Evolutionary conservation across 139 green algal species (phyloP), one percentile per base, ranked within the genome.

Genomic region (Bryopsis sp.): DNA sequence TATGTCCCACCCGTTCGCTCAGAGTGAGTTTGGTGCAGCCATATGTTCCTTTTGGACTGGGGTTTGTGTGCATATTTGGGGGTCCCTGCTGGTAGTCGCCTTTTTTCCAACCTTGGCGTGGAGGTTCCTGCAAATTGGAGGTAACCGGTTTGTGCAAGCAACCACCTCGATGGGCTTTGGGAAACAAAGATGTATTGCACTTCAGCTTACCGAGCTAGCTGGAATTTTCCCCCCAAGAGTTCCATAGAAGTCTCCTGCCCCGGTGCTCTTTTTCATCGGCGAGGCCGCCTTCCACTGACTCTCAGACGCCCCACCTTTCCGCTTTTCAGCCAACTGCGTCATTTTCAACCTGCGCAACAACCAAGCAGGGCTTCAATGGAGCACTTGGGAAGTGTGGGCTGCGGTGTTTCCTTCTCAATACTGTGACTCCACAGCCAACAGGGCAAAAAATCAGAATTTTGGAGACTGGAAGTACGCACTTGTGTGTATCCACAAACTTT

Each of bases 251-350:
- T 39, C 70, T 31, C 66, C 79, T 29, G 75, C 70, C 11, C 61
- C 69, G 8, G 75, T 71, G 19, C 58, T 78, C 46, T 76, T 37
- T 39, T 88, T 88, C 81, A 88, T 86, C 15, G 79, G 79, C 22
- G 64, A 80, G 1, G 71, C 70, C 5, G 47, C 34, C n/a, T 26
- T 68, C 39, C 84, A 89, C 26, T 81, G 69, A 48, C 60, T 71
- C 2, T 84, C 66, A 32, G 39, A 68, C 15, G 82, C 64, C n/a
- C 81, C 78, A 34, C 64, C 38, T 58, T 79, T 78, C n/a, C 58
- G 59, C 3, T 64, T 77, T 47, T 67, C 70, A 4, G 58, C 72
- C 34, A 72, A 39, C 4, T 73, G 60, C 59, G 19, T 26, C 15
- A 54, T 11, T 19, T 54, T 54, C 43, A 26, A 11, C 43, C 43